phyloP scores from a whole-genome alignment of 148 eudicot genomes.

The Chenopodium quinoa region DNA sequence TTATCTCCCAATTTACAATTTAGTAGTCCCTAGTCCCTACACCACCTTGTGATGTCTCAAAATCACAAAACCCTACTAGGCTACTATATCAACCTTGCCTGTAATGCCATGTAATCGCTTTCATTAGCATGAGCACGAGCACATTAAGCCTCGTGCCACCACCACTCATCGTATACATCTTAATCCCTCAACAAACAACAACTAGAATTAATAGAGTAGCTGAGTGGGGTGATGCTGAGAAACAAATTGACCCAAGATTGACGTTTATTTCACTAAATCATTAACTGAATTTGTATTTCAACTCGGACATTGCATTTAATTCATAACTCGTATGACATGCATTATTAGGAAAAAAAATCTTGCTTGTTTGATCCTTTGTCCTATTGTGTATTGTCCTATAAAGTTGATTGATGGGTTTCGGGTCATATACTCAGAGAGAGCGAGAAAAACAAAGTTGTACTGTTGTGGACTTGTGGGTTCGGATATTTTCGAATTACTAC shows the following conservation, averaged over 20 bases:
- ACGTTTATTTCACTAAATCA: not conserved
- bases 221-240: conserved; percentile 2
- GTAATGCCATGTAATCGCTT: no score
- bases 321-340: not conserved
- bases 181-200: conserved; percentile 14
- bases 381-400: no score
- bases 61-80: not conserved
- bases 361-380: not conserved
- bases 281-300: not conserved
- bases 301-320: not conserved
- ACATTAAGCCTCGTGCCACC: not conserved
- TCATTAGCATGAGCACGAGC: not conserved
- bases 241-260: not conserved
- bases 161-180: not conserved
- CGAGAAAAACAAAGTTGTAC: not conserved
- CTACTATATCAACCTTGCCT: not conserved
- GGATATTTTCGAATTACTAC: not conserved
- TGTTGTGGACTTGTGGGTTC: not conserved
- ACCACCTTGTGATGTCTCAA: not conserved
- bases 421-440: not conserved
- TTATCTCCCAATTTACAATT: not conserved
- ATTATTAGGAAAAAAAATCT: not conserved
- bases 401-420: not conserved
- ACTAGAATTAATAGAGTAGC: conserved; percentile 12
- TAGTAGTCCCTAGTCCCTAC: not conserved